Evolutionary conservation across 768 basidiomycete genomes (phyloP).

Genomic region (Pisolithus orientalis): DNA sequence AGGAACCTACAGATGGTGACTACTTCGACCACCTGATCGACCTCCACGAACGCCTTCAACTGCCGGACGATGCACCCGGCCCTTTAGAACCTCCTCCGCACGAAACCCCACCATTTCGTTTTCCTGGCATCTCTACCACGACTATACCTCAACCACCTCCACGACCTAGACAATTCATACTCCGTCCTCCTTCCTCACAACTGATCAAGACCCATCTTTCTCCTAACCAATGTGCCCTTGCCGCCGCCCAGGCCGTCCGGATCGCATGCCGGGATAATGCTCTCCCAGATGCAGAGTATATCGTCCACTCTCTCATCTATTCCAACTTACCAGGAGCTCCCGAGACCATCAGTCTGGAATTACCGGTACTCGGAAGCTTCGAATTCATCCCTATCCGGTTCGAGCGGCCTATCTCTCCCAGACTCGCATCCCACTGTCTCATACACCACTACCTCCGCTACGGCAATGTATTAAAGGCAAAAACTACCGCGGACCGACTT

Average conservation of each 20-base stretch:
- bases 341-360: constrained; percentile 6
- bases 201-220: constrained; percentile 2
- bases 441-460: constrained; percentile 58
- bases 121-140: not conserved
- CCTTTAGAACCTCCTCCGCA: not conserved
- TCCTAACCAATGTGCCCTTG: constrained; percentile 15
- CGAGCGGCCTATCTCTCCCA: constrained; percentile 45
- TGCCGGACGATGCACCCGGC: not conserved
- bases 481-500: constrained; percentile 43
- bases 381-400: constrained; percentile 42
- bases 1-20: not conserved
- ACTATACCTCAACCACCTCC: not conserved
- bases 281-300: constrained; percentile 44
- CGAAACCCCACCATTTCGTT: not conserved
- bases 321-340: constrained; percentile 21
- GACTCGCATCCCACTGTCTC: constrained; percentile 56
- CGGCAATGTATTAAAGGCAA: constrained; percentile 43
- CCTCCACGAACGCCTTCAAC: not conserved
- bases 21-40: not conserved
- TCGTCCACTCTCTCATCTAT: constrained; percentile 52
- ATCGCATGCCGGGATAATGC: constrained; percentile 37
- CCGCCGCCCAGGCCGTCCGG: constrained; percentile 49
- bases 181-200: constrained; percentile 1
- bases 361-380: constrained; percentile 21
- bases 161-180: not conserved